Evolutionary conservation across 2,329 filamentous ascomycete species (phyloP).

Genomic region (Zymoseptoria ardabiliae): DNA sequence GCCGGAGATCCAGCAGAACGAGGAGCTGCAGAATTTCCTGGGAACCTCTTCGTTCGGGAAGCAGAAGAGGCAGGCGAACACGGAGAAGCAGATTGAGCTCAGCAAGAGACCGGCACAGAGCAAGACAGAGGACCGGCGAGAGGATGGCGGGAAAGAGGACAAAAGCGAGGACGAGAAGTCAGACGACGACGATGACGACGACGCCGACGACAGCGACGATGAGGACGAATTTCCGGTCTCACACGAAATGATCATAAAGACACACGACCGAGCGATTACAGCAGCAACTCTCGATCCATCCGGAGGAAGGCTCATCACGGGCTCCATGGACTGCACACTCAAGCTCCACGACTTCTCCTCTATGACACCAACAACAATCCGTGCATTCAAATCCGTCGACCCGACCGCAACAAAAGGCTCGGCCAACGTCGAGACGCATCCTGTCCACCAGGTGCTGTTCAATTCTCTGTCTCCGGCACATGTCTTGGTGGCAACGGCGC

Average conservation of each 20-base stretch:
- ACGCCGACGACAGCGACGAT: constrained; percentile 58
- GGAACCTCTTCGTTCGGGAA: constrained; percentile 81
- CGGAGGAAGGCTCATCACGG: constrained; percentile 78
- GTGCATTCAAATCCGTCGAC: constrained; percentile 88
- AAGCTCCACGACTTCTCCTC: constrained; percentile 94
- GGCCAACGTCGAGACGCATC: constrained; percentile 71
- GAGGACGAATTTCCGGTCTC: constrained; percentile 87
- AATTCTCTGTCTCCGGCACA: constrained; percentile 72
- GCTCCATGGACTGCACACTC: constrained; percentile 80
- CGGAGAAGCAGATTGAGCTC: constrained; percentile 72
- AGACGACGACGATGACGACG: constrained; percentile 44
- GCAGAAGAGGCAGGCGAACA: constrained; percentile 63
- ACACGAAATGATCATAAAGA: constrained; percentile 87
- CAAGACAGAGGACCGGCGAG: background rate
- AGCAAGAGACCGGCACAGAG: constrained; percentile 55
- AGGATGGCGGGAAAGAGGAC: background rate
- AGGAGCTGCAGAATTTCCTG: constrained; percentile 68
- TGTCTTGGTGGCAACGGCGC: constrained; percentile 80
- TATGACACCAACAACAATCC: constrained; percentile 89
- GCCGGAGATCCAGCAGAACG: constrained; percentile 42
- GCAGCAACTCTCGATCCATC: constrained; percentile 76
- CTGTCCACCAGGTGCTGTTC: constrained; percentile 80
- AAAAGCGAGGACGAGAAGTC: constrained; percentile 41
- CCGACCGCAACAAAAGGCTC: constrained; percentile 71
- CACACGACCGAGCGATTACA: constrained; percentile 82